Evolutionary conservation across 2,329 filamentous ascomycete species (phyloP).

Genomic region (Coleophoma crateriformis): DNA sequence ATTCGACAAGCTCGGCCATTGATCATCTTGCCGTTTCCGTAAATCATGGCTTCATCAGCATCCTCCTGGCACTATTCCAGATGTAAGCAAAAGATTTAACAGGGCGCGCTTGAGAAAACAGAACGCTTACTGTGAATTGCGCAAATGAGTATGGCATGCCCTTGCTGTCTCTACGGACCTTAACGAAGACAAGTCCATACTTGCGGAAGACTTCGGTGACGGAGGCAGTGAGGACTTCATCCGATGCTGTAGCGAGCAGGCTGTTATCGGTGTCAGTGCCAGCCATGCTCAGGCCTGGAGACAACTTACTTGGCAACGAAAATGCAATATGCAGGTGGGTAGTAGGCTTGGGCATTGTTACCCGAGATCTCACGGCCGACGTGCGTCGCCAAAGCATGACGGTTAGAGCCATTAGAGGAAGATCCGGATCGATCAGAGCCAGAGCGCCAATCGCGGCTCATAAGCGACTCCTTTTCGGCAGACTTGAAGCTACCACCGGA

Average conservation of each 20-base stretch:
- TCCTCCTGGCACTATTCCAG: constrained; percentile 37
- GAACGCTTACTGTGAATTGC: constrained; percentile 51
- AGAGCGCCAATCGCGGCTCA: constrained; percentile 22
- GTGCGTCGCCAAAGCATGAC: no score
- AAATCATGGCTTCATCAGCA: constrained; percentile 40
- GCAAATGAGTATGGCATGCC: constrained; percentile 61
- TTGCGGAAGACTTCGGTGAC: constrained; percentile 46
- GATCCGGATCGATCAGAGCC: constrained; percentile 5
- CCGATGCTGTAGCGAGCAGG: constrained; percentile 20
- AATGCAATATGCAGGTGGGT: constrained; percentile 49
- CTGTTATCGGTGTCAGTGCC: no score
- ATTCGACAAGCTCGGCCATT: constrained; percentile 52
- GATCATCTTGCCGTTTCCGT: constrained; percentile 43
- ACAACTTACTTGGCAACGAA: constrained; percentile 60
- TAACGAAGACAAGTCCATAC: constrained; percentile 54
- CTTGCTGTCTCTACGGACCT: constrained; percentile 54
- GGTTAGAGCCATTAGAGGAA: no score
- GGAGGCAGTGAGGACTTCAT: constrained; percentile 44
- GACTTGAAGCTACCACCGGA: constrained; percentile 12
- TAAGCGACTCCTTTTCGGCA: constrained; percentile 9
- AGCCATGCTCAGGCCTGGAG: no score
- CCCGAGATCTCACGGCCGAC: constrained; percentile 7
- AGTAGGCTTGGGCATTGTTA: constrained; percentile 22
- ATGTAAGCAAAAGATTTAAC: constrained; percentile 17
- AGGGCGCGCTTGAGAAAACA: not conserved